phyloP scores from a whole-genome alignment of 78 protist genomes.

The Dictyostelium intermedium region DNA sequence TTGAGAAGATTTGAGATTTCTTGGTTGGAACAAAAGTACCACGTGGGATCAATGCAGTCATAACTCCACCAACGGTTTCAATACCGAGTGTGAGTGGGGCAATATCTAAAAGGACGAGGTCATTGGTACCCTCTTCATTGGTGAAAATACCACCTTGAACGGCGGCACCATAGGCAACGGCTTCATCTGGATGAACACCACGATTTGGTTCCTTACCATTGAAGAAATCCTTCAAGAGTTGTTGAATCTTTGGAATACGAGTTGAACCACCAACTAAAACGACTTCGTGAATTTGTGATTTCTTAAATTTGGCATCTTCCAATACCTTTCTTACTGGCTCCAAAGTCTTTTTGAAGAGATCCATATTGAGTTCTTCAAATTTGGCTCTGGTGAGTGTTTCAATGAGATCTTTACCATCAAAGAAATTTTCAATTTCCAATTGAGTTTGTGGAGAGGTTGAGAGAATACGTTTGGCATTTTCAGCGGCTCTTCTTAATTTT shows the following conservation, averaged over 20 bases:
- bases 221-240: constrained; percentile 96
- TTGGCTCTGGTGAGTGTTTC: constrained; percentile 98
- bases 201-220: constrained; percentile 98
- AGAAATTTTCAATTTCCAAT: constrained; percentile 96
- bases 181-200: constrained; percentile 99
- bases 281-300: constrained; percentile 96
- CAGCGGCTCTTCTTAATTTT: constrained; percentile 96
- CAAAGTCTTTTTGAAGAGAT: constrained; percentile 96
- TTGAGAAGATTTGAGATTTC: constrained; percentile 95
- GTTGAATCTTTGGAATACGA: constrained; percentile 99
- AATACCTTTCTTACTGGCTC: constrained; percentile 95
- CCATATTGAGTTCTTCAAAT: constrained; percentile 98
- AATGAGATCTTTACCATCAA: constrained; percentile 97
- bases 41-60: constrained; percentile 92
- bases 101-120: constrained; percentile 96
- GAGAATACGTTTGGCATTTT: constrained; percentile 97
- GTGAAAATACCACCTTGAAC: constrained; percentile 99
- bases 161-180: constrained; percentile 99
- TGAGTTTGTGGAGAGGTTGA: constrained; percentile 88
- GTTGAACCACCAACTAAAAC: constrained; percentile 99
- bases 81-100: constrained; percentile 99
- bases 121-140: constrained; percentile 50
- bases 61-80: constrained; percentile 97
- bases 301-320: constrained; percentile 94
- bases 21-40: constrained; percentile 94